Percentiles rank a stretch among this genome's conserved stretches.
Evolutionary conservation across 768 basidiomycete genomes (phyloP).

Genomic region (Leucosporidium yakuticum): DNA sequence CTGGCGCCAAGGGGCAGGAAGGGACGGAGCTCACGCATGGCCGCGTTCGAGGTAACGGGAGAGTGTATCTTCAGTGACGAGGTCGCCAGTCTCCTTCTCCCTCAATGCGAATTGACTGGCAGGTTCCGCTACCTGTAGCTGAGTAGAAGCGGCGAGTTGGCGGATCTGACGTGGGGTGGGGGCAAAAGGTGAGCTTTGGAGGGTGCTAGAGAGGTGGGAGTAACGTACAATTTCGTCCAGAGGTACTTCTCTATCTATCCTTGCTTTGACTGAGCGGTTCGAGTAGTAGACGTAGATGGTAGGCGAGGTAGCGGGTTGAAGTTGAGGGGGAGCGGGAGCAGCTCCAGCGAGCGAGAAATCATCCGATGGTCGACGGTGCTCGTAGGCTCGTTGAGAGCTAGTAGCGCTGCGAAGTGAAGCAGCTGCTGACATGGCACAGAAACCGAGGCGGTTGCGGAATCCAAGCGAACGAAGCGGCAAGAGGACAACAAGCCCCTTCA

Average conservation of each 20-base stretch:
- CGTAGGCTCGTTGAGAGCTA: too few species aligned
- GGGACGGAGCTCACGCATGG: neutral
- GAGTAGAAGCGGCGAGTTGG: constrained; percentile 28
- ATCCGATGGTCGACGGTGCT: too few species aligned
- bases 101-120: constrained; percentile 68
- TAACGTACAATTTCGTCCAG: constrained; percentile 4
- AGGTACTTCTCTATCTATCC: constrained; percentile 10
- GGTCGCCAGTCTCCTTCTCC: constrained; percentile 67
- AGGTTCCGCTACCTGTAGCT: constrained; percentile 66
- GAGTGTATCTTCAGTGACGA: constrained; percentile 82
- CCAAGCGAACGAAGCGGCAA: too few species aligned
- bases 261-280: neutral
- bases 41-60: constrained; percentile 63
- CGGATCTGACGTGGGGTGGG: neutral
- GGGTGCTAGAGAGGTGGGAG: neutral
- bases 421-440: too few species aligned
- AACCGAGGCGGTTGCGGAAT: too few species aligned
- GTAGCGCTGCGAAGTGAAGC: too few species aligned
- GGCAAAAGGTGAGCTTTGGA: neutral
- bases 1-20: neutral
- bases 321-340: too few species aligned
- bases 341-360: too few species aligned
- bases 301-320: too few species aligned
- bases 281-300: too few species aligned
- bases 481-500: too few species aligned